Evolutionary conservation across 2,329 filamentous ascomycete species (phyloP).

Genomic region (Emergomyces africanus): DNA sequence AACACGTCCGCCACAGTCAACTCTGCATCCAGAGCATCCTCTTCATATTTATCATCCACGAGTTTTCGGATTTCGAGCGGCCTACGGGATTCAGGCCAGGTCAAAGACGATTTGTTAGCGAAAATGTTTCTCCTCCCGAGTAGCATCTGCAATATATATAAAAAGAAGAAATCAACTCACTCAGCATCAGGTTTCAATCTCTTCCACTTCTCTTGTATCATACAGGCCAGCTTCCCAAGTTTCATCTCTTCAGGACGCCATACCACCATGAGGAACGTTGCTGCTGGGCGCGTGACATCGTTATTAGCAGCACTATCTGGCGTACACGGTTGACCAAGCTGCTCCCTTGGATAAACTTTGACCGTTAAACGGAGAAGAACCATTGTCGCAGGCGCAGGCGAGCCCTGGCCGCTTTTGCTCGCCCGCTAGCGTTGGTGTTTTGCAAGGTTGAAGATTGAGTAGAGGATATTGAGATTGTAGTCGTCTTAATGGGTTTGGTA

Average conservation of each 20-base stretch:
- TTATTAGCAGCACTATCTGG: slow-evolving; percentile 9
- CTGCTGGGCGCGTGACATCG: slow-evolving; percentile 12
- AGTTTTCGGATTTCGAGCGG: slow-evolving; percentile 25
- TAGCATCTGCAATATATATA: neutral
- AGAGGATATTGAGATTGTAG: neutral
- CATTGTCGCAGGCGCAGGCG: slow-evolving; percentile 13
- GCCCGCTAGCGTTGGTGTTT: neutral
- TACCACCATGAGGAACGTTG: slow-evolving; percentile 21
- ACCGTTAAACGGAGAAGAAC: slow-evolving; percentile 26
- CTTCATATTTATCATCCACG: slow-evolving; percentile 22
- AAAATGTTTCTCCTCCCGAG: neutral
- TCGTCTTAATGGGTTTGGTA: neutral
- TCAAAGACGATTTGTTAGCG: neutral
- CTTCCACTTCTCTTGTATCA: slow-evolving; percentile 23
- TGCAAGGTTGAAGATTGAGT: neutral
- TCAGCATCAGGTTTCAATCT: slow-evolving; percentile 19
- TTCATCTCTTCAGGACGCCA: slow-evolving; percentile 20
- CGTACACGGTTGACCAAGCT: slow-evolving; percentile 1
- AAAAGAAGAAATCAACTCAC: slow-evolving; percentile 20
- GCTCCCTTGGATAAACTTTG: slow-evolving; percentile 21
- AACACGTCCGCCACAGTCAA: slow-evolving; percentile 28
- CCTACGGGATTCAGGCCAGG: slow-evolving; percentile 11
- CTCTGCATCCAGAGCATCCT: slow-evolving; percentile 20
- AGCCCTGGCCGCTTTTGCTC: neutral
- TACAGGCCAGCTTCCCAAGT: slow-evolving; percentile 18